Conservation (phyloP, 2,329 filamentous ascomycete genomes). For the Immersiporthe knoxdaviesiana region DNA sequence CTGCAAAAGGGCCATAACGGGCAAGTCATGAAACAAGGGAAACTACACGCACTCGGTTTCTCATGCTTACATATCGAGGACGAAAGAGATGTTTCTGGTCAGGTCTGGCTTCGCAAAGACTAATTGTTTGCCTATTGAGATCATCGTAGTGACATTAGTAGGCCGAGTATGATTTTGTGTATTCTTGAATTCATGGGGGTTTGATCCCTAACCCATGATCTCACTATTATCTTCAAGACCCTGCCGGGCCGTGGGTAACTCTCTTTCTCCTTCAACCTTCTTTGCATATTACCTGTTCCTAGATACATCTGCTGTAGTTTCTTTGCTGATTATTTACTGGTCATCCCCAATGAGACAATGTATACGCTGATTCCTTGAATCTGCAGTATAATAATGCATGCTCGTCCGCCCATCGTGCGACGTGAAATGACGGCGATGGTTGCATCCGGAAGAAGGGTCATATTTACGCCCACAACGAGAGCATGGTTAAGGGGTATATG, state of each 20-base stretch:
- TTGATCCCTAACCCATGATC: background rate
- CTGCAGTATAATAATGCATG: conserved; percentile 1
- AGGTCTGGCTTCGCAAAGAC: background rate
- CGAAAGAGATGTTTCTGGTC: background rate
- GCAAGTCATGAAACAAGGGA: background rate
- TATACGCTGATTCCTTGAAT: background rate
- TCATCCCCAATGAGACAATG: background rate
- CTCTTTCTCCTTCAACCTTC: background rate
- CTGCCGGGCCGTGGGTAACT: background rate
- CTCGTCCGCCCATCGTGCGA: background rate
- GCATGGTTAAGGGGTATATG: too few relatives aligned
- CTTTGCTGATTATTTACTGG: background rate
- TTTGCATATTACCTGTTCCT: too few relatives aligned
- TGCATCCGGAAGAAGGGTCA: too few relatives aligned
- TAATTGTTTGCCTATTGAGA: background rate
- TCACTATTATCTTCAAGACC: background rate
- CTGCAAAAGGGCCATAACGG: background rate
- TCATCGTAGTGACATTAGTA: background rate
- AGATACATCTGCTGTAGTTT: background rate
- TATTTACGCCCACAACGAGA: too few relatives aligned
- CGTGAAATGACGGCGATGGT: too few relatives aligned
- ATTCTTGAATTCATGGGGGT: background rate
- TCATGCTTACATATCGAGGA: too few relatives aligned
- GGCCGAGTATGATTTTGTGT: too few relatives aligned
- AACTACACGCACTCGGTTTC: background rate